Base-by-base conservation (phyloP, 441 rosid species). In the Rhodomyrtus psidioides region DNA sequence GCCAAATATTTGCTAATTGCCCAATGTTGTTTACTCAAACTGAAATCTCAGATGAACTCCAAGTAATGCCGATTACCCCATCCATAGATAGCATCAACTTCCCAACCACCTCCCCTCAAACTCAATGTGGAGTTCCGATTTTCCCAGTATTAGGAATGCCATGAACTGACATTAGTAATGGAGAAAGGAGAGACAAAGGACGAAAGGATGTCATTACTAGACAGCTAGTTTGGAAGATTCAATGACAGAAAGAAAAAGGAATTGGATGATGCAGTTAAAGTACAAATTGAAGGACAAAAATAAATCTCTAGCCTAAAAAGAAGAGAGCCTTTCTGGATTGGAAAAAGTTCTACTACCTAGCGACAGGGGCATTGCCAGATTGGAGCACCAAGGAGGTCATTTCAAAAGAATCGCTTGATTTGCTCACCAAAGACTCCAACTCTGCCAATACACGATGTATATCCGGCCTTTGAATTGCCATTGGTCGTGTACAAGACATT, bases 401-500 rank as follows among this genome's bases (percentile, higher is more conserved):
- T 28, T 60, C 74, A 60, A 9, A 28, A 15, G 70, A 28, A 60
- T 34, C 70, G 2, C 70, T 60, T 28, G 70, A 28, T 60, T 60
- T 4, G 70, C 70, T 60, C 70, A 14, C 82, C 39, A 39, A 55
- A 39, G 82, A 74, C 12, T 74, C 82, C 7, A 65, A 34, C 16
- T 84, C 86, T 9, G 27, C 53, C 59, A 70, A 39, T 1, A 65
- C 82, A 0, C 14, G 14, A 49, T 57, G 24, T 3, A 84, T 84
- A 24, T 84, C 86, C 19, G 86, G 86, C 28, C 86, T 84, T 53
- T 84, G 30, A 30, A 70, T 51, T 6, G 82, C 60, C 13, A 5
- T 30, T 2, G 58, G 15, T 3, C 8, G 12, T 7, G 44, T 70
- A 53, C 86, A 84, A 16, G 86, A 70, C 54, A 65, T 70, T 2